Evolutionary conservation across 345 rosid species (phyloP).

Genomic region (Erysimum cheiranthoides): DNA sequence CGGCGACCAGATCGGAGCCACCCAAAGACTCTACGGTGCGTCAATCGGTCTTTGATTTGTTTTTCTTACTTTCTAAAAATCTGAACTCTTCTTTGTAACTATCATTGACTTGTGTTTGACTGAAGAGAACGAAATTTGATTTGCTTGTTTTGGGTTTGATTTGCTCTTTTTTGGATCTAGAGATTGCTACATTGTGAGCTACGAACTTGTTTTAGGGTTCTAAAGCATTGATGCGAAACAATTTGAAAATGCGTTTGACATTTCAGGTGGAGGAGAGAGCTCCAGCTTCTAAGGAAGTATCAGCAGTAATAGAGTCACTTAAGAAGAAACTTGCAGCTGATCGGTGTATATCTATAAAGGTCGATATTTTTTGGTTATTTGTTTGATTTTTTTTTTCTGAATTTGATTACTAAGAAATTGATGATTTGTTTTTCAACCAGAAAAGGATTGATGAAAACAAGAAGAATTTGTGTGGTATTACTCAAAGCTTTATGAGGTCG

Average conservation of each 20-base stretch:
- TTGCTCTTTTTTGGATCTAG: conserved; percentile 22
- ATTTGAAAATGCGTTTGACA: neutral
- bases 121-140: neutral
- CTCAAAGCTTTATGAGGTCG: conserved; percentile 55
- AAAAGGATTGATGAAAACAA: conserved; percentile 80
- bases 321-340: conserved; percentile 74
- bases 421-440: conserved; percentile 49
- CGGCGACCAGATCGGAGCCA: conserved; percentile 73
- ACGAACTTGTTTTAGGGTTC: neutral
- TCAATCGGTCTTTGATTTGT: conserved; percentile 23
- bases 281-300: conserved; percentile 53
- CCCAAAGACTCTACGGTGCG: conserved; percentile 49
- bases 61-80: neutral
- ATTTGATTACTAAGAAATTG: conserved; percentile 17
- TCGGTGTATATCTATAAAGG: conserved; percentile 69
- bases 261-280: conserved; percentile 41
- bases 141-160: neutral
- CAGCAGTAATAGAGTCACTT: conserved; percentile 62
- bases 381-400: conserved; percentile 7
- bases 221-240: neutral
- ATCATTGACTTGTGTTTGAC: conserved; percentile 21
- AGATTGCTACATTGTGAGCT: conserved; percentile 39
- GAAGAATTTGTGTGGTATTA: conserved; percentile 62
- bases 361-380: conserved; percentile 22
- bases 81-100: conserved; percentile 22